Conservation (phyloP, 306 rosid species). For the Quercus rubra region DNA sequence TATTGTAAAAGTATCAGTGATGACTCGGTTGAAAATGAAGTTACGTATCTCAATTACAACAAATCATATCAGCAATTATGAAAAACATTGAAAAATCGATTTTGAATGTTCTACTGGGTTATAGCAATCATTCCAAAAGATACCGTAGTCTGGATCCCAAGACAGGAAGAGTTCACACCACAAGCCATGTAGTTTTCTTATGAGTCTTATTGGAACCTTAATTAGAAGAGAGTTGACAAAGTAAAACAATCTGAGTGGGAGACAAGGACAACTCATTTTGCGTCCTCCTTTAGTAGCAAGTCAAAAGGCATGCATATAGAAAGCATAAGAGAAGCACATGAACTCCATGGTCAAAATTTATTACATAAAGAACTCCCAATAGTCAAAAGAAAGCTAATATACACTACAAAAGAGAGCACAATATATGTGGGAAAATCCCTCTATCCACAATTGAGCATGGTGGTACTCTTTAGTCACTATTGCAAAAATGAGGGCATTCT, state of each 20-base stretch:
- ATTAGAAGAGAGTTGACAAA: conserved; percentile 33
- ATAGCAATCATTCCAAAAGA: too few relatives aligned
- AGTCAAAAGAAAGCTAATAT: not conserved
- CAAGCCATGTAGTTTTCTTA: not conserved
- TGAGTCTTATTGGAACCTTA: not conserved
- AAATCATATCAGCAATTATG: too few relatives aligned
- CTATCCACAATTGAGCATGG: not conserved
- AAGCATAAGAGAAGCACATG: conserved; percentile 14
- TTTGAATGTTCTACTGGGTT: not conserved
- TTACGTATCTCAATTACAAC: too few relatives aligned
- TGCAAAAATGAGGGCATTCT: not conserved
- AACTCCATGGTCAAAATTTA: conserved; percentile 12
- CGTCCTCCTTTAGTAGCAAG: conserved; percentile 37
- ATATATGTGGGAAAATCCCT: not conserved
- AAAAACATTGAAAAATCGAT: not conserved
- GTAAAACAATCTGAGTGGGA: conserved; percentile 41
- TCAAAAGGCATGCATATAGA: conserved; percentile 35
- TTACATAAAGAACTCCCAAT: too few relatives aligned
- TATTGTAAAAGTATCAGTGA: too few relatives aligned
- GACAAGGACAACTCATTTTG: conserved; percentile 46
- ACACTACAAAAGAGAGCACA: not conserved
- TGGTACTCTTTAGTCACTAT: conserved; percentile 8
- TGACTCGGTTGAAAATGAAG: too few relatives aligned
- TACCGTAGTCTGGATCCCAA: too few relatives aligned
- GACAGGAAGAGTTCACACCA: too few relatives aligned